Evolutionary conservation across 176 grass and related monocot genomes (phyloP), one percentile per base, ranked within the genome.

Genomic region (Zea mays): DNA sequence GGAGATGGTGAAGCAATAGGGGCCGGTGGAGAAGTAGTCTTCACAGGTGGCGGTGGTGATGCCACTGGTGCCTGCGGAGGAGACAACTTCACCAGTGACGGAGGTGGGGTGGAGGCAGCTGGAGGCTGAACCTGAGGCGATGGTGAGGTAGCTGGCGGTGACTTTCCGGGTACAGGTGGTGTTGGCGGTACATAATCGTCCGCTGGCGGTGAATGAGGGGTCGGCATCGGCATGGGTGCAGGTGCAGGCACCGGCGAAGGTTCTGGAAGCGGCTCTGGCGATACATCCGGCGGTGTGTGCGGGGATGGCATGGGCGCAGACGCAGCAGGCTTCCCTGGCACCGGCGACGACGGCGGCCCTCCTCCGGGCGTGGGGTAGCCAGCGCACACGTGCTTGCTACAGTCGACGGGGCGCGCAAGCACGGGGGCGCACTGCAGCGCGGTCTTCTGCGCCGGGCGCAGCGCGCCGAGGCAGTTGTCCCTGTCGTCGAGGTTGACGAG

Each of bases 361-460:
- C 37, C 59, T 4, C 71, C 71, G 3, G 35, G 56, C 8, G 3
- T 27, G 3, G 65, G 41, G 41, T 56, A 73, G 1, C 73, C 76
- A 1, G 65, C 40, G 39, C 88, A 87, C 0, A 52, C 46, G 9
- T 86, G 72, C 51, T 83, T 83, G 84, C 76, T 84, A 37, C 88
- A 90, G 51, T 90, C 84, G 1, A 90, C 72, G 1, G 88, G 88
- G 5, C 84, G 76, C 0, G 80, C 85, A 2, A 90, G 81, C 17
- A 90, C 65, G 0, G 84, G 76, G 1, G 81, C 84, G 4, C 84
- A 87, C 67, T 87, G 84, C 60, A 81, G 72, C 44, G 72, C 8
- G 20, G 88, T 80, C 88, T 90, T 90, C 38, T 87, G 88, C 10
- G 13, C 17, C 1, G 84, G 88, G 0, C 88, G 64, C 12, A 69